Evolutionary conservation across 148 eudicot species (phyloP), one percentile per base, ranked within the genome.

Genomic region (Amaranthus hypochondriacus): DNA sequence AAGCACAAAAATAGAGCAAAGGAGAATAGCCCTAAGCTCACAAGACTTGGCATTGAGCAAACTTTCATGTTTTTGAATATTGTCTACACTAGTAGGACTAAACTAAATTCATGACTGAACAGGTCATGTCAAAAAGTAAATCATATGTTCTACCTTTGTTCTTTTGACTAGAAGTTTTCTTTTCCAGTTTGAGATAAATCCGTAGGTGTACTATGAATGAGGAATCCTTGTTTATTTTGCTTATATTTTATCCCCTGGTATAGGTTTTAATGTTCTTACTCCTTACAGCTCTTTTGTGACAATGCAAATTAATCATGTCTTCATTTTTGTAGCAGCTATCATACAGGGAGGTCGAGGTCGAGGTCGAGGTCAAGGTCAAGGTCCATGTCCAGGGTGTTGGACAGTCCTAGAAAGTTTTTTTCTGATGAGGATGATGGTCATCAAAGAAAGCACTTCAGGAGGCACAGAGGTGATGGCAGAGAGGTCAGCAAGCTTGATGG

Each of bases 381-480:
- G 39, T 89, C 97, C 51, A 84, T 0, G 39, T 89, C 97, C 54
- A 84, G 78, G 75, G 95, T 80, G n/a, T 71, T 69, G n/a, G 76
- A 58, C 42, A 85, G 80, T 13, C 69, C 77, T 74, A 76, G 80
- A 61, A 79, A 80, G 77, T 83, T 78, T 72, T 81, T 66, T 73
- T 79, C 78, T 48, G 87, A 83, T 53, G 91, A 88, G 42, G 70
- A 80, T 76, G 87, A 80, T 75, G 13, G 42, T 76, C 81, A 73
- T 68, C 81, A 64, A 68, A 86, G 81, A 63, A 74, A 67, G 73
- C 74, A n/a, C 57, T 69, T 18, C 18, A 58, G 62, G 12, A 78
- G 75, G 54, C 80, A 61, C 66, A 72, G 62, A 8, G 69, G 75
- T 78, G 76, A 71, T 69, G 71, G 65, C 71, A 78, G 79, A 78